Evolutionary conservation across 2,329 filamentous ascomycete species (phyloP).

Genomic region (Berkeleyomyces rouxiae): DNA sequence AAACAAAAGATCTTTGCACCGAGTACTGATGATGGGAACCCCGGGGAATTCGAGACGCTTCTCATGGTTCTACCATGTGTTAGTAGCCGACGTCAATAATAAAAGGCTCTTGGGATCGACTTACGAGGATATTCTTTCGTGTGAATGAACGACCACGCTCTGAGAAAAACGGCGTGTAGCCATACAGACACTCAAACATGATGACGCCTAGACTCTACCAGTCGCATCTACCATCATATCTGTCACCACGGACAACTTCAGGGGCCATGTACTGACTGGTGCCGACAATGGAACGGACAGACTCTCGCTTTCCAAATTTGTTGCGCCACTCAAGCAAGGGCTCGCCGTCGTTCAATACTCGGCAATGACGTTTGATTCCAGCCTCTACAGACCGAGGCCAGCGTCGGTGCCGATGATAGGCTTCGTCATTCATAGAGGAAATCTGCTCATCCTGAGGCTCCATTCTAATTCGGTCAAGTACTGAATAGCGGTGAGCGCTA

Average conservation of each 20-base stretch:
- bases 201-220: slow-evolving; percentile 97
- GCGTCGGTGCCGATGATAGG: slow-evolving; percentile 8
- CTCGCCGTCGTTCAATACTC: slow-evolving; percentile 11
- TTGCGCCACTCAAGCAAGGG: slow-evolving; percentile 53
- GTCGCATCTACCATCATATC: slow-evolving; percentile 85
- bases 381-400: slow-evolving; percentile 23
- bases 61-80: slow-evolving; percentile 43
- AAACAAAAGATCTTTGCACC: slow-evolving; percentile 63
- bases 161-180: slow-evolving; percentile 74
- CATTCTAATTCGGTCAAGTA: slow-evolving; percentile 63
- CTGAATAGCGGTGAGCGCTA: slow-evolving; percentile 61
- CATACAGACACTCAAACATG: slow-evolving; percentile 85
- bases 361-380: slow-evolving; percentile 18
- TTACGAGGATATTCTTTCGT: slow-evolving; percentile 67
- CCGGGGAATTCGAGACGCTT: slow-evolving; percentile 54
- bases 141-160: slow-evolving; percentile 65
- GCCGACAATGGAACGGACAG: slow-evolving; percentile 75
- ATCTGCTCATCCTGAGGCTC: slow-evolving; percentile 48
- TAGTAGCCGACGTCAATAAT: background rate
- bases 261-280: slow-evolving; percentile 98
- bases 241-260: slow-evolving; percentile 67
- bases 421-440: slow-evolving; percentile 1
- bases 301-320: slow-evolving; percentile 47
- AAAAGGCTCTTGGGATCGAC: slow-evolving; percentile 18
- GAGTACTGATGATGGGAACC: slow-evolving; percentile 45